Conservation (phyloP, 2,329 filamentous ascomycete species). For the Iodosphaeria phyllophila region DNA sequence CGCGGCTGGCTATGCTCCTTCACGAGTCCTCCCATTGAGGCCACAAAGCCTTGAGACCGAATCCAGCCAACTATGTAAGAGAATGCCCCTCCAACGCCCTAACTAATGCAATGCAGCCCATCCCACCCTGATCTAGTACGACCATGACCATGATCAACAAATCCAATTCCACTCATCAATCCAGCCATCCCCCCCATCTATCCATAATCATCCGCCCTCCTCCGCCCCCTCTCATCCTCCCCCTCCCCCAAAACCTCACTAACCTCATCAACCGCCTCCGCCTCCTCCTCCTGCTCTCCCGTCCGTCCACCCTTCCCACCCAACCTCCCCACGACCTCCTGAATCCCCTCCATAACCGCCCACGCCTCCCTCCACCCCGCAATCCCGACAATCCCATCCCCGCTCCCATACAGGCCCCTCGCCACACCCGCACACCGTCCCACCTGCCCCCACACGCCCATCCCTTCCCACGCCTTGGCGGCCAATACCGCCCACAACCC, state of each 20-base stretch:
- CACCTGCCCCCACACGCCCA: constrained; percentile 61
- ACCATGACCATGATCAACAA: too few species aligned
- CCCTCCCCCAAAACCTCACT: constrained; percentile 25
- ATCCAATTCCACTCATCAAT: too few species aligned
- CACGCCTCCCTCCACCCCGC: constrained; percentile 27
- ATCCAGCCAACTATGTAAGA: too few species aligned
- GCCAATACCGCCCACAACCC: constrained; percentile 77
- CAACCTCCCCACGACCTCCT: constrained; percentile 24
- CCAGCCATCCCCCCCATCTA: too few species aligned
- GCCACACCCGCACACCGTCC: constrained; percentile 61
- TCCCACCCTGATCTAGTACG: too few species aligned
- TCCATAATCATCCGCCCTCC: too few species aligned
- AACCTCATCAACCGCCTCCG: constrained; percentile 12
- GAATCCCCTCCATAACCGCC: constrained; percentile 30
- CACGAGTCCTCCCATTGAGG: too few species aligned
- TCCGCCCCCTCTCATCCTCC: too few species aligned
- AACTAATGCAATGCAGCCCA: too few species aligned
- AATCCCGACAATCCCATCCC: constrained; percentile 33
- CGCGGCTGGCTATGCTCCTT: too few species aligned
- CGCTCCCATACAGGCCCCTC: constrained; percentile 30
- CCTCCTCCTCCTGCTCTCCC: constrained; percentile 3
- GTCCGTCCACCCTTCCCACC: constrained; percentile 7
- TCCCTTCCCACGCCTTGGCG: constrained; percentile 65
- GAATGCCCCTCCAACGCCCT: too few species aligned
- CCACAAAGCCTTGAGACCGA: too few species aligned